A percentile compares a stretch with the other conserved stretches of the same genome.
phyloP scores from a whole-genome alignment of 768 basidiomycete genomes.

The Amanita muscaria region DNA sequence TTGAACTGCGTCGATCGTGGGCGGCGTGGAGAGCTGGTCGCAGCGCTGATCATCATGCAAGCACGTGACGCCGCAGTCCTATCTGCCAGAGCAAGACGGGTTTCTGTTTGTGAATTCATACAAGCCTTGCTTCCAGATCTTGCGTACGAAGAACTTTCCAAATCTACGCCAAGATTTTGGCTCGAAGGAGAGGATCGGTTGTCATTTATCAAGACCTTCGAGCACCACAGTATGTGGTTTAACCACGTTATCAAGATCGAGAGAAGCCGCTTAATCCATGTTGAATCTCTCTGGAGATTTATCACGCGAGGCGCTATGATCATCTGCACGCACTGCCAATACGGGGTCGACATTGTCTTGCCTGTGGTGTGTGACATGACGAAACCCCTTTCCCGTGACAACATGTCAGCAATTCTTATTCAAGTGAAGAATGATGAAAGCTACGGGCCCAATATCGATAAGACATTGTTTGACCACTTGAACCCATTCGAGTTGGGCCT shows the following conservation, averaged over 20 bases:
- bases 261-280: conserved; percentile 13
- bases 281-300: conserved; percentile 14
- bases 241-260: conserved; percentile 24
- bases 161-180: conserved; percentile 1
- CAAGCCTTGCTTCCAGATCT: conserved; percentile 1
- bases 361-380: conserved; percentile 14
- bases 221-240: conserved; percentile 16
- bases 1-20: conserved; percentile 14
- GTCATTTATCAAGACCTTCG: conserved; percentile 13
- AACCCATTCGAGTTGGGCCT: not conserved
- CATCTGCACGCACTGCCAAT: conserved; percentile 17
- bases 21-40: conserved; percentile 16
- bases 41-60: conserved; percentile 12
- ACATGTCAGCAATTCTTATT: not conserved
- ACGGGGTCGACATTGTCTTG: conserved; percentile 19
- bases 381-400: not conserved
- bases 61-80: conserved; percentile 17
- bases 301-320: conserved; percentile 20
- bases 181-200: not conserved
- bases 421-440: not conserved
- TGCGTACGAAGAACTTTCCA: not conserved
- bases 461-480: not conserved
- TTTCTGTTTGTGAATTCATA: conserved; percentile 11
- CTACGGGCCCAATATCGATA: not conserved
- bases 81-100: not conserved